Conservation (phyloP, 2,329 filamentous ascomycete species). For the Aspergillus candidus region DNA sequence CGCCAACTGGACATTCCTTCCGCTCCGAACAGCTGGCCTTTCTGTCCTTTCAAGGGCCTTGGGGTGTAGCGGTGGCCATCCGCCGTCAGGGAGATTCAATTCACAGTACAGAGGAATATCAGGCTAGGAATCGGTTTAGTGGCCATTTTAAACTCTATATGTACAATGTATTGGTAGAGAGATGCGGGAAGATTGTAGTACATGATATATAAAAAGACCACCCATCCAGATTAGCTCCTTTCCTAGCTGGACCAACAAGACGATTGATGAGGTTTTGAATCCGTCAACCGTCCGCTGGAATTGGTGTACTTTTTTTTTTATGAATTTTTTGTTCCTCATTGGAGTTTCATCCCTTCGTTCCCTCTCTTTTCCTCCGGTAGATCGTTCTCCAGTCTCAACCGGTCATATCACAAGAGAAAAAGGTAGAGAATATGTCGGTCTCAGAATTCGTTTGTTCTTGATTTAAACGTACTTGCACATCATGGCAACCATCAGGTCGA, state of each 20-base stretch:
- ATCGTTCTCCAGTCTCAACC: neutral
- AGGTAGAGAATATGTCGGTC: too few relatives aligned
- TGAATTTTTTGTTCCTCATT: neutral
- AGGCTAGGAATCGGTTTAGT: constrained; percentile 13
- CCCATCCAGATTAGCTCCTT: constrained; percentile 17
- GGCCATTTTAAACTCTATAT: constrained; percentile 27
- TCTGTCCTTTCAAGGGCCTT: too few relatives aligned
- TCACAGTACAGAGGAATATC: too few relatives aligned
- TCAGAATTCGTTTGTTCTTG: constrained; percentile 7
- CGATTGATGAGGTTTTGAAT: neutral
- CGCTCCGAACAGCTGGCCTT: too few relatives aligned
- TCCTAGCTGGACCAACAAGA: constrained; percentile 1
- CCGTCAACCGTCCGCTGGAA: neutral
- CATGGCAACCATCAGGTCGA: constrained; percentile 87
- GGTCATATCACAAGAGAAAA: neutral
- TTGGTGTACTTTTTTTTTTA: neutral
- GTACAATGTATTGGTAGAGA: constrained; percentile 23
- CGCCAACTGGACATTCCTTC: too few relatives aligned
- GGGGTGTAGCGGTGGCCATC: too few relatives aligned
- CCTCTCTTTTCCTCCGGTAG: constrained; percentile 1
- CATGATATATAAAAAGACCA: constrained; percentile 28
- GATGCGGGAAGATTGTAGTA: constrained; percentile 19
- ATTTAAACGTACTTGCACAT: constrained; percentile 75
- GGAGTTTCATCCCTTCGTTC: constrained; percentile 1
- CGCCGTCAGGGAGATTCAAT: too few relatives aligned